Evolutionary conservation across 139 green algal genomes (phyloP), one percentile per base, ranked within the genome.

Genomic region (Auxenochlorella pyrenoidosa): DNA sequence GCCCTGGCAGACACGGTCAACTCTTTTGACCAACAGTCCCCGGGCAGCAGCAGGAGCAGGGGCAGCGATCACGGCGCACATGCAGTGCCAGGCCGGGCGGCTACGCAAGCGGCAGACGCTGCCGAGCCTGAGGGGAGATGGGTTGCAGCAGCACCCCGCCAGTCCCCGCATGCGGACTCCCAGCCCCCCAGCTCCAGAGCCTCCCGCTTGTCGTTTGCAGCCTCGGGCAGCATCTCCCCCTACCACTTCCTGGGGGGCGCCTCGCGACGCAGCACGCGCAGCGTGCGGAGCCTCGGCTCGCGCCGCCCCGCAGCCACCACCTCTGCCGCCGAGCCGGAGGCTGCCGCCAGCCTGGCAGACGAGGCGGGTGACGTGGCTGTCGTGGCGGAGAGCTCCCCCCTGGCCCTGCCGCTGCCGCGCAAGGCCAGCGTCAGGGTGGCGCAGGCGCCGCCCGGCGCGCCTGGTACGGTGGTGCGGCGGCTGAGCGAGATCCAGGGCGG

Each of bases 221-320:
- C 77, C 24, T 84, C 79, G 10, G 73, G 73, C 34, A 84, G 79
- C 79, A 84, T 84, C 63, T 84, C 79, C 10, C 59, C 75, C 36
- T 38, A 43, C 1, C 79, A 84, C 79, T 58, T 84, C 2, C 58
- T 84, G 36, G 79, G 36, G 6, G 73, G 40, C 24, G 22, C 28
- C 73, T 36, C 40, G 6, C 32, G 41, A 24, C 32, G 59, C 58
- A 26, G 79, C 79, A 32, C 38, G 58, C 18, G 36, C 38, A 54
- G 79, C 36, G 41, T 36, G 26, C 28, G 36, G 36, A 73, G 58
- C 32, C 40, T 66, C 36, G 70, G 30, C 36, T 26, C 70, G 38
- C 76, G 79, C 59, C 58, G 38, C 12, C 54, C 54, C 22, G 3
- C 19, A 40, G 22, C 79, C 79, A 38, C 26, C 8, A n/a, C 44